These are phyloP conservation scores for Puccinia sorghi DNA, from an alignment of 1,284 basidiomycete genomes.

Conservation along the genomic window DNA sequence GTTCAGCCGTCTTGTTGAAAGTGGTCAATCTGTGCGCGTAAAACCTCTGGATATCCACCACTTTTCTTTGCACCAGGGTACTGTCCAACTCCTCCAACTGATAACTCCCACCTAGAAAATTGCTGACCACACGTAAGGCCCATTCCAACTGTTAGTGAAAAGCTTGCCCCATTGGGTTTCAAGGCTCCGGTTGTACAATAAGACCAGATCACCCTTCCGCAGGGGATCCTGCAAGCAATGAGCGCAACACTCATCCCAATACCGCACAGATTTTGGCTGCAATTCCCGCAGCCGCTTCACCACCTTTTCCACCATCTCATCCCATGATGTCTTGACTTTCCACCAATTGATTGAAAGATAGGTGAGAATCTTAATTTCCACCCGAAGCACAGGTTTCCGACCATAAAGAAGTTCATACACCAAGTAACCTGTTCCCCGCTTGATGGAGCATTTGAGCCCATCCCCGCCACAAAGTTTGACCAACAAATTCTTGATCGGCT, in stretches of 20 bases:
- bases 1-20: too few relatives aligned
- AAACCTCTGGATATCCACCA: background rate
- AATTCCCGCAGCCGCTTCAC: background rate
- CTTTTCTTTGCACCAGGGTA: background rate
- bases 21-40: background rate
- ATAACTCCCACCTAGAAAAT: background rate
- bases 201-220: constrained; percentile 3
- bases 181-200: constrained; percentile 3
- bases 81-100: constrained; percentile 16
- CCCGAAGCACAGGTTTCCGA: background rate
- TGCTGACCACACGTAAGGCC: background rate
- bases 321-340: background rate
- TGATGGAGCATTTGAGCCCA: background rate
- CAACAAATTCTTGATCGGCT: too few relatives aligned
- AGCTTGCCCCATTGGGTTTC: constrained; percentile 30
- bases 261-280: background rate
- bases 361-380: background rate
- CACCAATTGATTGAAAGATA: constrained; percentile 3
- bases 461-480: background rate
- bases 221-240: background rate
- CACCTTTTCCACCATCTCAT: background rate
- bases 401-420: background rate
- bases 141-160: constrained; percentile 16
- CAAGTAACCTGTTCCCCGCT: background rate
- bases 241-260: constrained; percentile 8